Base-by-base conservation (phyloP, 2,329 filamentous ascomycete genomes). In the Claviceps paspali region DNA sequence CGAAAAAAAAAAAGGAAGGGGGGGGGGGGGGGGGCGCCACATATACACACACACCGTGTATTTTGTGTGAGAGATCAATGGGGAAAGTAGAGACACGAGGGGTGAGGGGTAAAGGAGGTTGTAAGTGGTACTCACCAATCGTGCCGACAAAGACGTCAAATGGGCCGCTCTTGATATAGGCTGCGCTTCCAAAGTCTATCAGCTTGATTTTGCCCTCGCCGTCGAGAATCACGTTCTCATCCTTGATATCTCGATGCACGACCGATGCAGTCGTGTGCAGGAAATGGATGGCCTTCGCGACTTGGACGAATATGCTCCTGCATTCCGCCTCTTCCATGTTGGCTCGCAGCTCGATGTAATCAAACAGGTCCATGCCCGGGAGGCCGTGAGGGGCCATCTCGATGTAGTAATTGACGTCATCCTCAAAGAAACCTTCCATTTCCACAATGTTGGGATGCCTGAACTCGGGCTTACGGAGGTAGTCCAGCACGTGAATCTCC, bases 101-200 rank as follows among this genome's bases (percentile, higher is more conserved):
- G n/a, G n/a, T n/a, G n/a, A n/a, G n/a, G n/a, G n/a, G n/a, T n/a
- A n/a, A n/a, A n/a, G n/a, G n/a, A n/a, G n/a, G n/a, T n/a, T n/a
- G n/a, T n/a, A n/a, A n/a, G n/a, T n/a, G n/a, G n/a, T n/a, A 59
- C 79, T 53, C 66, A 95, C 88, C 88, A 58, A 98, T 96, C 1
- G 91, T 98, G 41, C 91, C 91, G 36, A 98, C 91, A 62, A 98
- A 98, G 11, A 98, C 91, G 56, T 96, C 87, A 67, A 98, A 98
- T 32, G 91, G 91, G 11, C 91, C 91, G 56, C 82, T 95, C 64
- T 93, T 95, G 65, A 96, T 93, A 56, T 98, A 98, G 43, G 91
- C 87, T 41, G 91, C 91, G 54, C 87, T 95, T 42, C 91, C 91
- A 61, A 98, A 98, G 59, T 98, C 91, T 48, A 96, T 96, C 51